Evolutionary conservation across 2,329 filamentous ascomycete species (phyloP), one percentile per base, ranked within the genome.

Genomic region (Onygenales sp.): DNA sequence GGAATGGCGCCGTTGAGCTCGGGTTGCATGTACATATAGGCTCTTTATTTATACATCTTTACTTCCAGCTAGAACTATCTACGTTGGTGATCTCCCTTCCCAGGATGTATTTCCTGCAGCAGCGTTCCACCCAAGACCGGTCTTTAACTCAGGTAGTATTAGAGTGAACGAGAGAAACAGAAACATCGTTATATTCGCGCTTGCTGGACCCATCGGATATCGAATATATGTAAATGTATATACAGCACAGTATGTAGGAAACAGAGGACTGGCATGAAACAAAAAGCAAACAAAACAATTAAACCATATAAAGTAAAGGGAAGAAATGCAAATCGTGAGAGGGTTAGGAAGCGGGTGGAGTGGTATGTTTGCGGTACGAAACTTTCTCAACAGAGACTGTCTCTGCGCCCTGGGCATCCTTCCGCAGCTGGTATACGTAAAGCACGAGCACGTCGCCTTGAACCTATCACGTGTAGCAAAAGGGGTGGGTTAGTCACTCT

Each of bases 371-470:
- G 62, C 87, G 87, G 69, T 87, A 92, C 49, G 87, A 90, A 57
- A 92, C 86, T 75, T 92, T 92, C 69, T 92, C 87, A 42, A 92
- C 87, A 13, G 85, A 85, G 45, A 92, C 87, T 55, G 85, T 89
- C 70, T 91, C 87, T 37, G 81, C 81, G 13, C 87, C 87, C 60
- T 87, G 84, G 53, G 81, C 83, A 62, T 89, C 86, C 66, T 86
- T 89, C 67, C 85, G 82, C 64, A 91, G 71, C 68, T 91, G 87
- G 68, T 97, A 97, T 51, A 97, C 92, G 69, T 97, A 97, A 49
- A 97, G 78, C 55, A 94, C 94, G 60, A 97, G 80, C 13, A 94
- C 94, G 67, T 96, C 94, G 34, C 92, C 92, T 81, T 97, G 92
- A 37, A 95, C 88, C 89, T 95, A 62, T 56, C 32, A 61, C 40